Evolutionary conservation across 371 early-diverging fungal species (phyloP).

Genomic region (Dichotomocladium elegans): DNA sequence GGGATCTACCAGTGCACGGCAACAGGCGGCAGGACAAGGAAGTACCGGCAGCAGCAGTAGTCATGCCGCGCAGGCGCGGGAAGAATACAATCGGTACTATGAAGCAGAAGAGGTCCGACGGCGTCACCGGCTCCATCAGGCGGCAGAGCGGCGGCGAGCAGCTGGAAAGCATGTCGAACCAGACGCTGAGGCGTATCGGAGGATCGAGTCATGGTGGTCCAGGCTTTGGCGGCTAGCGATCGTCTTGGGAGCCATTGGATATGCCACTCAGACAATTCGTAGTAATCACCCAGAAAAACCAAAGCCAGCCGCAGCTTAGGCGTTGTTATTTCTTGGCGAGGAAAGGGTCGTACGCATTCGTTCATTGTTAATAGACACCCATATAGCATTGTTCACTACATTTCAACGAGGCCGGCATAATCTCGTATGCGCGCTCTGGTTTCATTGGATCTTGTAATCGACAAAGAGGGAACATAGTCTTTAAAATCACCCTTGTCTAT

Average conservation of each 20-base stretch:
- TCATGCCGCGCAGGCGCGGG: slow-evolving; percentile 19
- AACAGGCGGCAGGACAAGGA: slow-evolving; percentile 33
- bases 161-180: slow-evolving; percentile 12
- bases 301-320: too few species aligned
- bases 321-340: too few species aligned
- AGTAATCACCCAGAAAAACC: too few species aligned
- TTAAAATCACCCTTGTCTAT: too few species aligned
- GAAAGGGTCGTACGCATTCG: too few species aligned
- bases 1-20: slow-evolving; percentile 38
- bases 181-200: not conserved
- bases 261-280: not conserved
- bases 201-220: slow-evolving; percentile 16
- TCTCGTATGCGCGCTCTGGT: too few species aligned
- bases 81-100: slow-evolving; percentile 33
- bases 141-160: slow-evolving; percentile 27
- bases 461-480: too few species aligned
- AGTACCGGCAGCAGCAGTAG: not conserved
- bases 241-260: slow-evolving; percentile 15
- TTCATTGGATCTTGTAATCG: too few species aligned
- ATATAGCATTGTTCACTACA: too few species aligned
- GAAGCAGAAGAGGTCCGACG: slow-evolving; percentile 41
- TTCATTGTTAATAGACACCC: too few species aligned
- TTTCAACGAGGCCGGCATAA: too few species aligned
- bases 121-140: slow-evolving; percentile 27
- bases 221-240: slow-evolving; percentile 23